Base-by-base conservation (phyloP, 805 yeast species). In the Wickerhamomyces chambardii region DNA sequence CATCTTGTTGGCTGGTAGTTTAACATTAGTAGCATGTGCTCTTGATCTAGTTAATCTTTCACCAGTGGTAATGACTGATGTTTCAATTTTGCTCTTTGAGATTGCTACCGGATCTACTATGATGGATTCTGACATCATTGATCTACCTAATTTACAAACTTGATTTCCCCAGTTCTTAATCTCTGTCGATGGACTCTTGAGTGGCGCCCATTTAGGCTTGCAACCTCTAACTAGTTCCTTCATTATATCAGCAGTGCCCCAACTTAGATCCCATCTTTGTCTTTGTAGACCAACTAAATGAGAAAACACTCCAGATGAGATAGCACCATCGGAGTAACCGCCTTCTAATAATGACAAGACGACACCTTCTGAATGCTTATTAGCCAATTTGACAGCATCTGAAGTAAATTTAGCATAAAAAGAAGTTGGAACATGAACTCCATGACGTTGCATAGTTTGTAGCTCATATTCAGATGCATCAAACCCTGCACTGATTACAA, bases 381-480 rank as follows among this genome's bases (percentile, higher is more conserved):
- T 70, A 5, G 92, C 84, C 31, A 84, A 56, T 36, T 68, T 70
- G n/a, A 77, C 74, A 1, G 82, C 78, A 53, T 84, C 95, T 27
- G 67, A 65, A 5, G 94, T 78, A 49, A 84, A 84, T 29, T 66
- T 67, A 15, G 83, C 69, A 52, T 79, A 84, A 49, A 85, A 84
- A 15, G 79, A 71, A 0, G 94, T 83, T 4, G 95, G 95, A 10
- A 84, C 86, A 47, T 79, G 77, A 18, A 81, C 84, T 0, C 75
- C 75, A 53, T 85, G 95, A 36, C 95, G 64, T 56, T 84, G 95
- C 95, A 84, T 85, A 33, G 78, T 73, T n/a, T 74, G 73, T 38
- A 77, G 78, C 51, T 84, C 95, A 54, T 71, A 78, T 51, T 84
- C 95, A 15, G 84, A 76, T 3, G 92, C 94, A 58, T 84, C 95